A percentile compares a stretch with the other conserved stretches of the same genome.
Conservation (phyloP, 257 asterid genomes). For the Fraxinus anomala region DNA sequence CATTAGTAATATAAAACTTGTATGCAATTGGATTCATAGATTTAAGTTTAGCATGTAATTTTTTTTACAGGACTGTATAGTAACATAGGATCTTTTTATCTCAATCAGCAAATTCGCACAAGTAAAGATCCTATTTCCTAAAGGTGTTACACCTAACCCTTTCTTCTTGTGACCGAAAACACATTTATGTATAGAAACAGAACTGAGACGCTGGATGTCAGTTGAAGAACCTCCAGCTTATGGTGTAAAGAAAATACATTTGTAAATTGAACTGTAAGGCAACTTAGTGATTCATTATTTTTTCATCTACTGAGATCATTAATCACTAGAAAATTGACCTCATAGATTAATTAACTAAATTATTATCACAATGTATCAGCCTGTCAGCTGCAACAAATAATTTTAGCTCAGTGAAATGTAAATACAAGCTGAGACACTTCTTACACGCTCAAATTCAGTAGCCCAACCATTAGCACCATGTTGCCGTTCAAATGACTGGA, state of each 20-base stretch:
- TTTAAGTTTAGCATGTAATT: background rate
- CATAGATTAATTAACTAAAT: background rate
- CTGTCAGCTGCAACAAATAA: constrained; percentile 28
- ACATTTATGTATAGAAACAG: background rate
- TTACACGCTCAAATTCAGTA: constrained; percentile 94
- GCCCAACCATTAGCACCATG: constrained; percentile 97
- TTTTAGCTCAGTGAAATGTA: constrained; percentile 5
- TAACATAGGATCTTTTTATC: background rate
- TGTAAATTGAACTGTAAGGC: constrained; percentile 9
- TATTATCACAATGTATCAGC: background rate
- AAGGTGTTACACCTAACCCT: background rate
- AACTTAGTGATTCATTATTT: constrained; percentile 1
- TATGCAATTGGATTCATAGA: background rate
- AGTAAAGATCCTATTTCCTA: background rate
- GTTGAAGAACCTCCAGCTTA: background rate
- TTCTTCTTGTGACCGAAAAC: background rate
- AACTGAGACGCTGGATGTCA: background rate
- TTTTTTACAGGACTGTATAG: background rate
- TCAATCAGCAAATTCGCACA: background rate
- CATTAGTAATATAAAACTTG: background rate
- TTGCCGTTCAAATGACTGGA: constrained; percentile 83
- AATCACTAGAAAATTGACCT: constrained; percentile 2
- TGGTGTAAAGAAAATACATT: background rate
- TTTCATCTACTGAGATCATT: background rate
- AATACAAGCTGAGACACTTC: constrained; percentile 33